These are phyloP conservation scores for Auriculariales sp. DNA, from an alignment of 768 basidiomycete genomes.

Conservation along the genomic window DNA sequence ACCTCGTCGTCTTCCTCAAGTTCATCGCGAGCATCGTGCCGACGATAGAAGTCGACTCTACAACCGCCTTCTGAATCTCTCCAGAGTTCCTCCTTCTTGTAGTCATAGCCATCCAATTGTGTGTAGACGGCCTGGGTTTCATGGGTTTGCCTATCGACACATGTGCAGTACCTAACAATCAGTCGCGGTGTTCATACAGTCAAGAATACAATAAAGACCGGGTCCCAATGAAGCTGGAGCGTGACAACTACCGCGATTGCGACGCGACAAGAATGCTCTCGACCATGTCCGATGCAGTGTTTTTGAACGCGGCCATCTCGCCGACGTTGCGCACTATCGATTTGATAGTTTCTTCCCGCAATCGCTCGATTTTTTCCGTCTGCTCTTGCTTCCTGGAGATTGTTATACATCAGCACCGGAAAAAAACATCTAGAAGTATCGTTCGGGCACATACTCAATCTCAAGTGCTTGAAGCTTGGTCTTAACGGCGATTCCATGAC, in stretches of 20 bases:
- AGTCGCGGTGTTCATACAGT: no score
- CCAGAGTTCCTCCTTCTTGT: neutral
- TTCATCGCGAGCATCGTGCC: slow-evolving; percentile 97
- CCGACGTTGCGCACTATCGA: slow-evolving; percentile 75
- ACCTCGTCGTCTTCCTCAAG: slow-evolving; percentile 96
- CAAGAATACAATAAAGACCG: no score
- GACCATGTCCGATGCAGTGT: slow-evolving; percentile 58
- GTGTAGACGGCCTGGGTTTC: neutral
- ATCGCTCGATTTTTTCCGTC: slow-evolving; percentile 53
- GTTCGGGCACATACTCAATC: slow-evolving; percentile 41
- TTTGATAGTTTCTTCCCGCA: slow-evolving; percentile 68
- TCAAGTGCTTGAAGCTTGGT: slow-evolving; percentile 61
- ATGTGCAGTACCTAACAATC: no score
- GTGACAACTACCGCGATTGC: no score
- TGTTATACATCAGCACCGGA: no score
- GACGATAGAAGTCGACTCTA: slow-evolving; percentile 97
- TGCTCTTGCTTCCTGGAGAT: slow-evolving; percentile 58
- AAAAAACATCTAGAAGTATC: slow-evolving; percentile 3
- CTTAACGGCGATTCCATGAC: slow-evolving; percentile 74
- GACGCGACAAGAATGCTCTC: no score
- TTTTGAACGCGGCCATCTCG: slow-evolving; percentile 71
- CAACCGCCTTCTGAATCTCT: slow-evolving; percentile 32
- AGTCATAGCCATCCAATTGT: neutral
- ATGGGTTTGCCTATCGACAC: no score
- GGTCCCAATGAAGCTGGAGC: no score